Evolutionary conservation across 108 stramenopile species (phyloP).

Genomic region (Mayamaea pseudoterrestris): DNA sequence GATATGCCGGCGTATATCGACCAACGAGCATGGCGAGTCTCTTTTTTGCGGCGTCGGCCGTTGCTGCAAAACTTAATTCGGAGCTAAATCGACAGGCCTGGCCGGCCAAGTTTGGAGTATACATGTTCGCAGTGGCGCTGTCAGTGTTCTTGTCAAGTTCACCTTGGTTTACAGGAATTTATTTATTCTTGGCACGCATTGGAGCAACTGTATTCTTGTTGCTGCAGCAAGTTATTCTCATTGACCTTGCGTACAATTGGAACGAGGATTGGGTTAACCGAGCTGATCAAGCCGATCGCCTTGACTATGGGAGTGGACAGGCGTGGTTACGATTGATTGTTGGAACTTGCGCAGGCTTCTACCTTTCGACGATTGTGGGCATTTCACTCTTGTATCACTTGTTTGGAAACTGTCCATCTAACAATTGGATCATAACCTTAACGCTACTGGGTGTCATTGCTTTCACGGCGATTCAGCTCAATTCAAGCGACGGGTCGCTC

Average conservation of each 20-base stretch:
- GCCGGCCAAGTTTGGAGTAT: slow-evolving; percentile 71
- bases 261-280: slow-evolving; percentile 76
- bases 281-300: slow-evolving; percentile 53
- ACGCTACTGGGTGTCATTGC: slow-evolving; percentile 67
- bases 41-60: slow-evolving; percentile 49
- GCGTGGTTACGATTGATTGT: slow-evolving; percentile 66
- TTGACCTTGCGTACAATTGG: slow-evolving; percentile 82
- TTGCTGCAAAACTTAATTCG: slow-evolving; percentile 36
- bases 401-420: slow-evolving; percentile 63
- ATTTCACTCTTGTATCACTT: slow-evolving; percentile 71
- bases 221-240: slow-evolving; percentile 69
- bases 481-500: slow-evolving; percentile 69
- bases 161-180: slow-evolving; percentile 47
- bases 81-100: slow-evolving; percentile 52
- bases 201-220: slow-evolving; percentile 57
- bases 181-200: slow-evolving; percentile 51
- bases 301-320: slow-evolving; percentile 52
- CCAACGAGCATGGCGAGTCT: slow-evolving; percentile 48
- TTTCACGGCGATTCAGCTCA: slow-evolving; percentile 51
- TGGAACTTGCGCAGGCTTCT: slow-evolving; percentile 39
- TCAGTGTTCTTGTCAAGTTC: slow-evolving; percentile 46
- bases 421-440: slow-evolving; percentile 70
- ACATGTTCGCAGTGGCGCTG: slow-evolving; percentile 32
- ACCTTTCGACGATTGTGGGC: slow-evolving; percentile 33
- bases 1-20: slow-evolving; percentile 71